A percentile compares a stretch with the other conserved stretches of the same genome.
Evolutionary conservation across 129 eudicot species (phyloP).

Genomic region (Escallonia herrerae): DNA sequence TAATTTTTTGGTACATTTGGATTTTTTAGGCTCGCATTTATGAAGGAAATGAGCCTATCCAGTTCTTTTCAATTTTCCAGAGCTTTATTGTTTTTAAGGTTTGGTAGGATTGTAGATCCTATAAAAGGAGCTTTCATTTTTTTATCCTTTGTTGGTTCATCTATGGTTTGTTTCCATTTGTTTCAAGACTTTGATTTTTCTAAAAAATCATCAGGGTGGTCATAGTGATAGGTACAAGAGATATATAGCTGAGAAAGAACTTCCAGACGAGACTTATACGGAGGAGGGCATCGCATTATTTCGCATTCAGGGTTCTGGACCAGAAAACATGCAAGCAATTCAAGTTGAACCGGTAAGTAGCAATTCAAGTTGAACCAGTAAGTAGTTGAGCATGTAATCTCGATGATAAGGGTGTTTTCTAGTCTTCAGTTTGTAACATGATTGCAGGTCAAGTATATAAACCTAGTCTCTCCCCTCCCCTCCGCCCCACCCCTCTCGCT

Average conservation of each 20-base stretch:
- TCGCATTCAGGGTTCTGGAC: slow-evolving; percentile 92
- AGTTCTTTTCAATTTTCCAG: slow-evolving; percentile 71
- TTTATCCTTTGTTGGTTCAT: too few species aligned
- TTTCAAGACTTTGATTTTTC: slow-evolving; percentile 2
- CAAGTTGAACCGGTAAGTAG: slow-evolving; percentile 86
- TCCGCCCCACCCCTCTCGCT: too few species aligned
- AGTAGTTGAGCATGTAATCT: too few species aligned
- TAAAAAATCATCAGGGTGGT: slow-evolving; percentile 62
- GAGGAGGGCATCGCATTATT: slow-evolving; percentile 76
- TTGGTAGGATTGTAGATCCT: slow-evolving; percentile 14
- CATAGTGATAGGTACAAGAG: slow-evolving; percentile 78
- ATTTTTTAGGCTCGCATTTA: slow-evolving; percentile 59
- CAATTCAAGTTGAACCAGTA: slow-evolving; percentile 68
- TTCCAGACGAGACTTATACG: slow-evolving; percentile 66
- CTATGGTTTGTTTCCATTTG: too few species aligned
- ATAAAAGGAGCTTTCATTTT: slow-evolving; percentile 5
- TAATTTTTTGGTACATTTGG: slow-evolving; percentile 14
- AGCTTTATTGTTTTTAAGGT: slow-evolving; percentile 87
- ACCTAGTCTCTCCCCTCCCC: too few species aligned
- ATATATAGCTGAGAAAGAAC: slow-evolving; percentile 60
- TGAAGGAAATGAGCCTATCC: slow-evolving; percentile 83
- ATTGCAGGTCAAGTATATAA: too few species aligned
- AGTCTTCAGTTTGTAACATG: too few species aligned
- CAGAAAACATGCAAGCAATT: slow-evolving; percentile 95
- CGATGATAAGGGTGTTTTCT: too few species aligned